phyloP scores from a whole-genome alignment of 176 grass and related monocot species.

The Musa beccarii region DNA sequence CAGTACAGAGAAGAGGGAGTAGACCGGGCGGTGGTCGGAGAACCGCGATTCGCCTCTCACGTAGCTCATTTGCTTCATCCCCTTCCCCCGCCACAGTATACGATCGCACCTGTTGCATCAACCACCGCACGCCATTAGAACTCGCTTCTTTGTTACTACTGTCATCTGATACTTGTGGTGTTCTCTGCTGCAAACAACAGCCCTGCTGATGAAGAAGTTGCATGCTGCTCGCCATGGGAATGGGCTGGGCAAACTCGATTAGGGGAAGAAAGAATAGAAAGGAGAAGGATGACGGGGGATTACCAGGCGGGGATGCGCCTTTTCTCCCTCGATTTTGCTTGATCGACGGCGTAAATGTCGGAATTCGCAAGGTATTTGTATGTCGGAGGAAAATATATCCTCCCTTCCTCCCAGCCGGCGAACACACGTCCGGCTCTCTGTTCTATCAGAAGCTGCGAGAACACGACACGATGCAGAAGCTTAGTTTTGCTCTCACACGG shows the following conservation, averaged over 20 bases:
- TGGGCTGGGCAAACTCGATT: no score
- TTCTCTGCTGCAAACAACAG: no score
- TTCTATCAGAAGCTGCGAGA: conserved; percentile 45
- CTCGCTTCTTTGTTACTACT: no score
- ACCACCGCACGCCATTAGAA: not conserved
- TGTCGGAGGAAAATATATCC: conserved; percentile 77
- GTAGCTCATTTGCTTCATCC: conserved; percentile 62
- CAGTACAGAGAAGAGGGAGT: conserved; percentile 42
- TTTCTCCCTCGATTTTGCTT: conserved; percentile 35
- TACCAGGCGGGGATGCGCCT: conserved; percentile 81
- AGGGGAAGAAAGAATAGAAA: not conserved
- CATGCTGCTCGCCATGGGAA: no score
- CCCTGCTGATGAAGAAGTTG: no score
- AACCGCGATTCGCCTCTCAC: conserved; percentile 64
- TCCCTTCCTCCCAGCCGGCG: conserved; percentile 70
- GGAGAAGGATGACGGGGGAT: not conserved
- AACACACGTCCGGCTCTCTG: conserved; percentile 63
- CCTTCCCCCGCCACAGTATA: conserved; percentile 70
- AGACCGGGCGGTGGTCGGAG: conserved; percentile 88
- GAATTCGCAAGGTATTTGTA: conserved; percentile 81
- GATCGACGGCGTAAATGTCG: conserved; percentile 49
- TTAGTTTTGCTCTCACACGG: not conserved
- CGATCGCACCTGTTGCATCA: conserved; percentile 59
- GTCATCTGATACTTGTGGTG: no score
- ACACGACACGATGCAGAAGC: not conserved